Evolutionary conservation across 768 basidiomycete genomes (phyloP), one percentile per base, ranked within the genome.

Genomic region (Lactarius indigo): DNA sequence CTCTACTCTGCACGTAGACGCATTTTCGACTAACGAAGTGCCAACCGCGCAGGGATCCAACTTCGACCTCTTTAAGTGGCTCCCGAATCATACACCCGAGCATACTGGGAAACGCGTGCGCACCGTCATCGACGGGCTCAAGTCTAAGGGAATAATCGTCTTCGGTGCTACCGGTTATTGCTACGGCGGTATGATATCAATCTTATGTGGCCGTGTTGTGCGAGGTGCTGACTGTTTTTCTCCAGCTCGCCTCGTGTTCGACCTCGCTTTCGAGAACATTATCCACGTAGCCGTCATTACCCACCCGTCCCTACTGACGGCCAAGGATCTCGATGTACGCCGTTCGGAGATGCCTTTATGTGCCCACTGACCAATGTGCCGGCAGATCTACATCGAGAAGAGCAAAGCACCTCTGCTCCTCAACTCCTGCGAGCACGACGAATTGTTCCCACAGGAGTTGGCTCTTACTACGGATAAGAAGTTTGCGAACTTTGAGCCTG

Each of bases 251-350:
- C 57, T 69, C 9, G 41, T 54, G 15, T 61, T 66, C 60, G 64
- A 83, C 65, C 77, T 85, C 52, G 81, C 84, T 0, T 78, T 80
- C 60, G 79, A 81, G 39, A 73, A 76, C 61, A 52, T 73, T 37
- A 75, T 79, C 69, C 71, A 79, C 20, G 82, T 78, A 50, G 76
- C 76, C 2, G 78, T 76, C 26, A 73, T 81, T 50, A 64, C 80
- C 1, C 85, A 86, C 70, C 85, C 85, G 0, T 83, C 84, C 2
- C 69, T 78, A 2, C 74, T 83, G 39, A 37, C 76, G 28, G 77
- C 79, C 5, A 72, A 73, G 9, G 80, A 81, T 68, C 71, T 82
- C 17, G 76, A 83, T 70, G 78, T 76, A 61, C 30, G 69, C 59
- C 37, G 20, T 50, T 44, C 50, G 15, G n/a, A 33, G 18, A 35